Percentiles rank a stretch among this genome's conserved stretches.
These are phyloP conservation scores for Paraglomus occultum DNA, from an alignment of 192 early-diverging fungal genomes.

Conservation along the genomic window DNA sequence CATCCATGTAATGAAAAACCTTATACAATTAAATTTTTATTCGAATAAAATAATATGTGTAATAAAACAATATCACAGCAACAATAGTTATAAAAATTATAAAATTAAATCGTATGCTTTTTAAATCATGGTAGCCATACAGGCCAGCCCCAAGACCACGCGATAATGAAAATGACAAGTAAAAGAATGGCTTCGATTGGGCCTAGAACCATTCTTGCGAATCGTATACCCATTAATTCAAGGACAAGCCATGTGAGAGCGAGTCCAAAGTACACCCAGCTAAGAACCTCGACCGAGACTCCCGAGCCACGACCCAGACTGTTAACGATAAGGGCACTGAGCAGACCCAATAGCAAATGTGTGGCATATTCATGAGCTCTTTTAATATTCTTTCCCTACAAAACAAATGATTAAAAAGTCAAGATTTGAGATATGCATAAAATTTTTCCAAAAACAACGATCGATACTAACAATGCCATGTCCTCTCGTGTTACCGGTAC, in stretches of 20 bases:
- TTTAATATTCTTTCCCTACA: background rate
- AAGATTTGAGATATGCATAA: too few relatives aligned
- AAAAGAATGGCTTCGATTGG: background rate
- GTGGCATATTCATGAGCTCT: constrained; percentile 29
- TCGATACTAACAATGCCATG: too few relatives aligned
- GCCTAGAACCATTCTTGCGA: constrained; percentile 8
- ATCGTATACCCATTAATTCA: constrained; percentile 1
- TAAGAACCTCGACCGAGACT: constrained; percentile 35
- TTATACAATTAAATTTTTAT: too few relatives aligned
- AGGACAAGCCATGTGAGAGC: background rate
- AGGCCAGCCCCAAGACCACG: constrained; percentile 17
- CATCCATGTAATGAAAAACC: too few relatives aligned
- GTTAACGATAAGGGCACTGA: constrained; percentile 36
- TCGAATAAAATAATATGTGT: too few relatives aligned
- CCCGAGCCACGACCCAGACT: constrained; percentile 37
- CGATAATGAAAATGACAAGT: constrained; percentile 19
- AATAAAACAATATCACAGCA: too few relatives aligned
- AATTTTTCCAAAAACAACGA: too few relatives aligned
- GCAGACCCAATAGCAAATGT: constrained; percentile 37
- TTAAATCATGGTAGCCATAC: background rate
- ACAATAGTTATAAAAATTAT: too few relatives aligned
- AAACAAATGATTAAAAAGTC: too few relatives aligned
- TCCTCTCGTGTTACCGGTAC: too few relatives aligned
- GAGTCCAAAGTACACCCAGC: constrained; percentile 37
- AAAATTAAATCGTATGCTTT: too few relatives aligned